Percentiles rank a stretch among this genome's conserved stretches.
Conservation (phyloP, 2,329 filamentous ascomycete genomes). For the Aureobasidium sp. region DNA sequence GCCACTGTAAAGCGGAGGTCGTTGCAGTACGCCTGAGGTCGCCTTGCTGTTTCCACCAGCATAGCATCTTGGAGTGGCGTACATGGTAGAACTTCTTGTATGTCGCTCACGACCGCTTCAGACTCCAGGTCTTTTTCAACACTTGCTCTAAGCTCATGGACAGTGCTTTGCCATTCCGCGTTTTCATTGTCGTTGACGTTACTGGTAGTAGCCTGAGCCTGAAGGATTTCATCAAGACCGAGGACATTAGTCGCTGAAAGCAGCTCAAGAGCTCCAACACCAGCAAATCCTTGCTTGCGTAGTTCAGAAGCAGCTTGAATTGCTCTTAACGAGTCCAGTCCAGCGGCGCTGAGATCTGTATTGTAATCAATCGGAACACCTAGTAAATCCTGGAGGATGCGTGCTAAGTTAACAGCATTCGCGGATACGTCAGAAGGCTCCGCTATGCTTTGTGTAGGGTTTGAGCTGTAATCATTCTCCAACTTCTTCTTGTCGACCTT, state of each 20-base stretch:
- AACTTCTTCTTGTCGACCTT: constrained; percentile 54
- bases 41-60: constrained; percentile 61
- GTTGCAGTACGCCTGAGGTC: constrained; percentile 63
- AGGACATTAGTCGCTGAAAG: constrained; percentile 46
- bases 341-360: constrained; percentile 43
- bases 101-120: not conserved
- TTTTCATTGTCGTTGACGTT: not conserved
- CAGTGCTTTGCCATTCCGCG: not conserved
- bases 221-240: constrained; percentile 14
- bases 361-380: constrained; percentile 15
- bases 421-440: not conserved
- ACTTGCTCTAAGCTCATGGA: not conserved
- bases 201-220: not conserved
- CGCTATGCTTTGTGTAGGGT: constrained; percentile 33
- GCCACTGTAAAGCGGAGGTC: constrained; percentile 58
- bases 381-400: constrained; percentile 19
- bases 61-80: constrained; percentile 70
- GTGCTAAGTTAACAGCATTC: constrained; percentile 27
- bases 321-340: constrained; percentile 58
- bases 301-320: constrained; percentile 58
- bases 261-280: constrained; percentile 51
- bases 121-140: not conserved
- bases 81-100: constrained; percentile 47
- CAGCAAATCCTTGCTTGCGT: constrained; percentile 44
- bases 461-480: constrained; percentile 42